These are phyloP conservation scores for Physcomitrium patens DNA, from an alignment of 225 moss, liverwort and hornwort genomes.

Conservation along the genomic window DNA sequence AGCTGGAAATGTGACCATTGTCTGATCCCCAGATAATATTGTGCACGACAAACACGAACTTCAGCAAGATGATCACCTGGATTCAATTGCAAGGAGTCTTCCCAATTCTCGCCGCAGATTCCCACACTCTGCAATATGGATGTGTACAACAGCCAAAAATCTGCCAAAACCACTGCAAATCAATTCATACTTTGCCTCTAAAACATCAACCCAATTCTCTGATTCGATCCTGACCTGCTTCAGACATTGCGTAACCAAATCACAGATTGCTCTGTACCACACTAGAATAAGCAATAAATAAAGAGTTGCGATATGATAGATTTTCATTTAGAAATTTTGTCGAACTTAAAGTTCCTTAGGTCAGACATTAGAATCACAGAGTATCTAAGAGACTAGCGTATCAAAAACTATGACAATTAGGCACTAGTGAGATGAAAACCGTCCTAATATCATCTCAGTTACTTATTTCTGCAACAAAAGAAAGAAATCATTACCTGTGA, in stretches of 20 bases:
- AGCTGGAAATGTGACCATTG: slow-evolving; percentile 24
- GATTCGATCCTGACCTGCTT: neutral
- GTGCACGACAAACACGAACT: slow-evolving; percentile 12
- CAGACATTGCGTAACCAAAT: slow-evolving; percentile 8
- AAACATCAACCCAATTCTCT: slow-evolving; percentile 20
- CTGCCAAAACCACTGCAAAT: slow-evolving; percentile 49
- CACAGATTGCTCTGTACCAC: slow-evolving; percentile 3
- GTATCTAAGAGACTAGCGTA: slow-evolving; percentile 5
- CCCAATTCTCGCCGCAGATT: slow-evolving; percentile 71
- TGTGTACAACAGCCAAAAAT: slow-evolving; percentile 84
- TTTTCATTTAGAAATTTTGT: neutral
- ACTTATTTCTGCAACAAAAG: slow-evolving; percentile 15
- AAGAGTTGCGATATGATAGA: slow-evolving; percentile 7
- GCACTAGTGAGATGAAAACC: neutral
- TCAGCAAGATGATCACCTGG: slow-evolving; percentile 59
- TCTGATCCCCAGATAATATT: slow-evolving; percentile 22
- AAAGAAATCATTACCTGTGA: slow-evolving; percentile 63
- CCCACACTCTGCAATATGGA: slow-evolving; percentile 61
- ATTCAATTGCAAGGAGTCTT: slow-evolving; percentile 77
- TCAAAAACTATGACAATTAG: neutral
- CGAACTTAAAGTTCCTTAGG: neutral
- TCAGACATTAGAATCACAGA: slow-evolving; percentile 9
- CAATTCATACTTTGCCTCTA: neutral
- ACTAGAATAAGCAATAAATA: slow-evolving; percentile 1
- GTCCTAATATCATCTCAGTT: slow-evolving; percentile 15